Percentiles rank a stretch among this genome's conserved stretches.
Conservation (phyloP, 768 basidiomycete genomes). For the Pleurotus citrinopileatus region DNA sequence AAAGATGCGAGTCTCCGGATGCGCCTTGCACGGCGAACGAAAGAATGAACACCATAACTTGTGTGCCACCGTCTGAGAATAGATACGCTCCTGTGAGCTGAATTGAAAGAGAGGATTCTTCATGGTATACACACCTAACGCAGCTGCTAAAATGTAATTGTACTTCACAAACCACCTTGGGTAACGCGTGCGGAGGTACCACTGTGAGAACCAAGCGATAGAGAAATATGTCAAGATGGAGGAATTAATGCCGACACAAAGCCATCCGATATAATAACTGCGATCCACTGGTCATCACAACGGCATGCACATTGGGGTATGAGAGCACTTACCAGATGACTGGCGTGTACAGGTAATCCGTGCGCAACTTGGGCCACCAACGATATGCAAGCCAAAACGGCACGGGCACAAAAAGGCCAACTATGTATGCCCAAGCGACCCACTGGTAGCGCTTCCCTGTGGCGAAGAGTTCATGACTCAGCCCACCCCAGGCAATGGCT, state of each 20-base stretch:
- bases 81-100: not conserved
- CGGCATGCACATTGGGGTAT: not conserved
- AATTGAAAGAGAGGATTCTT: not conserved
- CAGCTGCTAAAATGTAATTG: constrained; percentile 39
- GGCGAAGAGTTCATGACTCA: constrained; percentile 39
- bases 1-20: constrained; percentile 42
- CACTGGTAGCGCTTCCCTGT: constrained; percentile 45
- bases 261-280: constrained; percentile 47
- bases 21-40: constrained; percentile 53
- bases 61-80: constrained; percentile 13
- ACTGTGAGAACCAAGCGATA: constrained; percentile 45
- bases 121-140: constrained; percentile 21
- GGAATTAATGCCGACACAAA: constrained; percentile 49
- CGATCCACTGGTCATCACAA: not conserved
- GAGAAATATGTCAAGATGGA: constrained; percentile 37
- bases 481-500: constrained; percentile 50
- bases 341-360: constrained; percentile 48
- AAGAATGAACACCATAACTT: constrained; percentile 55
- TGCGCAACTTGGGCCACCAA: constrained; percentile 40
- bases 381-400: constrained; percentile 50
- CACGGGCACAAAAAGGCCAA: constrained; percentile 49
- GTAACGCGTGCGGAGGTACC: constrained; percentile 40
- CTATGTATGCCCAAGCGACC: constrained; percentile 44
- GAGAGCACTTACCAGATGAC: constrained; percentile 33
- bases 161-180: constrained; percentile 46